Base-by-base conservation (phyloP, 1,284 basidiomycete genomes). In the Fomitopsis betulina region DNA sequence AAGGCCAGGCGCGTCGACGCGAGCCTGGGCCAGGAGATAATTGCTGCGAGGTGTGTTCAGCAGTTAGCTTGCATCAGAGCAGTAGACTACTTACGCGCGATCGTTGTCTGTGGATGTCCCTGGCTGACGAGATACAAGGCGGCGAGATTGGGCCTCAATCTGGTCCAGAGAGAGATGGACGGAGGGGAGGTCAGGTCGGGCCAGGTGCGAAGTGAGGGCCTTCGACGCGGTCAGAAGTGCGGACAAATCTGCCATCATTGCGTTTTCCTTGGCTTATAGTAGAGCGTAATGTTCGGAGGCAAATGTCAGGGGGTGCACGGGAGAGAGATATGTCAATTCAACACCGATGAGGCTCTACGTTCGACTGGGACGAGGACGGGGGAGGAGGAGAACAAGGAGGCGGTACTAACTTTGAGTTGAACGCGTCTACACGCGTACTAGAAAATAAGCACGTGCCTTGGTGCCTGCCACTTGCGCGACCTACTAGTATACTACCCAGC, bases 131-230 rank as follows among this genome's bases (percentile, higher is more conserved):
- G 86, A 84, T 15, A 93, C 89, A 21, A 94, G 83, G 49, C 89
- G 80, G 23, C 92, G 79, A 1, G 90, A 92, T 73, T 96, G 93
- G 0, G 88, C 87, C 71, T 97, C 93, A 63, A 97, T 91, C 75
- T 97, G 93, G 73, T 96, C 93, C 40, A 97, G 80, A 3, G 91
- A 91, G 52, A 96, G 86, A 62, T 93, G 86, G 37, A 97, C 87
- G 3, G 87, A 83, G 8, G 94, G 94, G 1, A 97, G 75, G 63
- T 94, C 91, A 5, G 89, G 87, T 42, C 83, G 79, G 7, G 86
- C 80, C 33, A 93, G 74, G 70, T 93, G 89, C 0, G 87, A 85
- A 12, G 85, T 92, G 43, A 93, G 80, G 27, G 83, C 84, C 66
- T 82, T 86, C 5, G 89, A 91, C 38, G 86, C 71, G 52, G 84